Conservation (phyloP, 78 protist genomes). For the Dictyostelium firmibasis region DNA sequence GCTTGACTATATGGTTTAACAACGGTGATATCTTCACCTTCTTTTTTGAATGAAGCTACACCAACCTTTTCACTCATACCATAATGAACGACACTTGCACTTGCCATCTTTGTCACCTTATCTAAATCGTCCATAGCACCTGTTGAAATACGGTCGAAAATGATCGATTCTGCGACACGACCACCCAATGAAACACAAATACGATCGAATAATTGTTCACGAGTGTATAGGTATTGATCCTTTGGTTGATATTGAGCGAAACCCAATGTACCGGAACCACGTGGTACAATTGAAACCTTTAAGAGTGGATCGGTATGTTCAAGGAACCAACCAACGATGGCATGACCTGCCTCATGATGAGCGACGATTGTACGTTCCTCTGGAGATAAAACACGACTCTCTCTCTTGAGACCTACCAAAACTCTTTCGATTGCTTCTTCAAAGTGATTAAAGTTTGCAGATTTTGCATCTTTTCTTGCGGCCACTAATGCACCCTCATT, state of each 20-base stretch:
- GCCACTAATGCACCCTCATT: conserved; percentile 97
- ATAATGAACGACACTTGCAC: conserved; percentile 72
- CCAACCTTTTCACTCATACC: conserved; percentile 94
- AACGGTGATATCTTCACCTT: conserved; percentile 52
- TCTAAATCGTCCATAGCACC: conserved; percentile 96
- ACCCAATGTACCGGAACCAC: conserved; percentile 97
- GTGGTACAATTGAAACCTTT: conserved; percentile 98
- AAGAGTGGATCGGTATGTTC: conserved; percentile 96
- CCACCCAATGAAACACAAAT: conserved; percentile 97
- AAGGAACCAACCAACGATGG: conserved; percentile 97
- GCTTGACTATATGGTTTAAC: conserved; percentile 91
- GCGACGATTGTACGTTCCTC: conserved; percentile 94
- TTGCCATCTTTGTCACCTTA: conserved; percentile 85
- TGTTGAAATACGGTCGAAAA: conserved; percentile 90
- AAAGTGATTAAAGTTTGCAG: conserved; percentile 86
- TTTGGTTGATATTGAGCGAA: conserved; percentile 97
- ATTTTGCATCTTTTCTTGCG: conserved; percentile 63
- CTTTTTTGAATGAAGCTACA: conserved; percentile 80
- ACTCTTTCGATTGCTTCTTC: conserved; percentile 96
- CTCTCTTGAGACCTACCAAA: conserved; percentile 89
- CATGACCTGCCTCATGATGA: conserved; percentile 99
- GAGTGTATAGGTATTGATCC: conserved; percentile 89
- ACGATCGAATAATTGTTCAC: conserved; percentile 87
- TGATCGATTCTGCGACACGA: conserved; percentile 91
- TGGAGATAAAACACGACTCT: conserved; percentile 77